Evolutionary conservation across 2,329 filamentous ascomycete species (phyloP).

Genomic region (Ceratocystis diversiconidia): DNA sequence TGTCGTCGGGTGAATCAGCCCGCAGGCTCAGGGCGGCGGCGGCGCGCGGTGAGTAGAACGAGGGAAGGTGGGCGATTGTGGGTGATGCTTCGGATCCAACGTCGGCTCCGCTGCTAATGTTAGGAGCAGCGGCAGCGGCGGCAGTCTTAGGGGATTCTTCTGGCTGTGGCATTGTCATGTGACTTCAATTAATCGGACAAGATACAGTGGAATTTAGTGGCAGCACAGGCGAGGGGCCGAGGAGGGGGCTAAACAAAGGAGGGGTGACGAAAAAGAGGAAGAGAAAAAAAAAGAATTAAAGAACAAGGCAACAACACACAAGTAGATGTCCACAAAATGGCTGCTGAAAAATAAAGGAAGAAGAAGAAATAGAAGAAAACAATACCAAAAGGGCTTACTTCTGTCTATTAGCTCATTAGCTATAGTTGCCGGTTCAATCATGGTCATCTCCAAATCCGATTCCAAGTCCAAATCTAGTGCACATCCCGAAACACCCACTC

Average conservation of each 20-base stretch:
- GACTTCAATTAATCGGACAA: background rate
- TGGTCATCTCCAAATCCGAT: background rate
- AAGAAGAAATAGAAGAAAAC: background rate
- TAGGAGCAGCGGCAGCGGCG: background rate
- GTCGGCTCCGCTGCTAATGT: background rate
- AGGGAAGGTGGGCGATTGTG: slow-evolving; percentile 14
- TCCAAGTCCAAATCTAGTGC: background rate
- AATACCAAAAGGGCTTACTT: background rate
- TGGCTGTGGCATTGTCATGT: background rate
- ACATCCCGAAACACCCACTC: background rate
- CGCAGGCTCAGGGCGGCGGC: background rate
- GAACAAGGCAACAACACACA: background rate
- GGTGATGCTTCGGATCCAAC: background rate
- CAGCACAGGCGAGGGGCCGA: background rate
- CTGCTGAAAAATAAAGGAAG: background rate
- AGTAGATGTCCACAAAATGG: background rate
- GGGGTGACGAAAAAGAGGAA: background rate
- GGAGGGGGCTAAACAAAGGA: background rate
- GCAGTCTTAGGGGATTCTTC: background rate
- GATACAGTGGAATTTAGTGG: background rate
- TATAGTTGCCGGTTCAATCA: background rate
- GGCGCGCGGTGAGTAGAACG: slow-evolving; percentile 19
- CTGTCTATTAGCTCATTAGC: background rate
- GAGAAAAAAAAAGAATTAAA: background rate
- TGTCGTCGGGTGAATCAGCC: slow-evolving; percentile 9